These are phyloP conservation scores for Globisporangium carolinianum DNA, from an alignment of 352 stramenopile species.

Conservation along the genomic window DNA sequence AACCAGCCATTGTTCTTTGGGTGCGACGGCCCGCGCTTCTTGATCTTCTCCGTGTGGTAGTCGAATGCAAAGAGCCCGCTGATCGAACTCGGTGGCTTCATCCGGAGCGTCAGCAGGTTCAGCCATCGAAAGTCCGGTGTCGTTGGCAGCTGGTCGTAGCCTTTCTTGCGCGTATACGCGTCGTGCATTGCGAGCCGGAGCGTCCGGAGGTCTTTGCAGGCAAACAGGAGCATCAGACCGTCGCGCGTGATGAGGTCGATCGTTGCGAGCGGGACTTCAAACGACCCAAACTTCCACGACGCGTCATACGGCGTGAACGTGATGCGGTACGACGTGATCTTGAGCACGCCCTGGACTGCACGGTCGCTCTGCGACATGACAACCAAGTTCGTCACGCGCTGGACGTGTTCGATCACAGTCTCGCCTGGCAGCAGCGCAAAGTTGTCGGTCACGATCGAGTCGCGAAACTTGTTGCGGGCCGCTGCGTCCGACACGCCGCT, in stretches of 20 bases:
- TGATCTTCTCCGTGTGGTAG: constrained; percentile 64
- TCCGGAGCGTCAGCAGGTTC: constrained; percentile 27
- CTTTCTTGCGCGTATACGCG: constrained; percentile 78
- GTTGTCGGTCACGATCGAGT: constrained; percentile 61
- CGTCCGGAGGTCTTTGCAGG: constrained; percentile 72
- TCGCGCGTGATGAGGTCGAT: constrained; percentile 77
- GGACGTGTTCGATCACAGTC: constrained; percentile 67
- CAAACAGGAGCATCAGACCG: constrained; percentile 72
- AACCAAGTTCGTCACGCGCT: constrained; percentile 82
- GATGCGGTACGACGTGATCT: constrained; percentile 81
- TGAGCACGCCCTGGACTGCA: constrained; percentile 76
- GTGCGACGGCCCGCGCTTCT: constrained; percentile 22
- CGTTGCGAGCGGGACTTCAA: constrained; percentile 71
- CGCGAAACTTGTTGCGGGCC: constrained; percentile 30
- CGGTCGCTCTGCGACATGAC: constrained; percentile 80
- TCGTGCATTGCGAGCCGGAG: constrained; percentile 42
- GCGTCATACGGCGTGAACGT: constrained; percentile 82
- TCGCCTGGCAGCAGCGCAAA: constrained; percentile 59
- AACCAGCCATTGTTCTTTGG: constrained; percentile 78
- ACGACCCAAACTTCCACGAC: constrained; percentile 80
- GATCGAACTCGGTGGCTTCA: constrained; percentile 78
- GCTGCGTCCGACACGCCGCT: constrained; percentile 12
- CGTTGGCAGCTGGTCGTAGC: constrained; percentile 66
- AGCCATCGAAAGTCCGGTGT: constrained; percentile 61
- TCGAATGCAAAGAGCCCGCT: constrained; percentile 74